Conservation (phyloP, 805 yeast species). For the Tetrapisispora arboricola region DNA sequence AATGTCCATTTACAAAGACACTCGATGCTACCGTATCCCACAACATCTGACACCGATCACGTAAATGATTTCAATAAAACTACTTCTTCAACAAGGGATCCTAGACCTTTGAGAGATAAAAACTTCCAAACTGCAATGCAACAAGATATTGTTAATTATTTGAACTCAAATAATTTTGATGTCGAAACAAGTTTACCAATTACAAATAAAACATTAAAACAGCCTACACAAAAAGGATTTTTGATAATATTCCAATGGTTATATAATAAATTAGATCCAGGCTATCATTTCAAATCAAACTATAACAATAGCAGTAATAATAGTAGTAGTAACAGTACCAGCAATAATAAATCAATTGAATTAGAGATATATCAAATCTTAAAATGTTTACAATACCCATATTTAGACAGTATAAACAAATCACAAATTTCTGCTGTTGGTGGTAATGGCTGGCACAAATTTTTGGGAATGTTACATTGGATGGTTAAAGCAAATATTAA, state of each 20-base stretch:
- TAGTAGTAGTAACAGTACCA: neutral
- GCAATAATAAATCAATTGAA: constrained; percentile 49
- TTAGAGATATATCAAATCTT: constrained; percentile 62
- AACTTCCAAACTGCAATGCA: constrained; percentile 55
- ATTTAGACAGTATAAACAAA: constrained; percentile 66
- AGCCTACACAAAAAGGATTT: constrained; percentile 85
- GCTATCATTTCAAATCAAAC: constrained; percentile 40
- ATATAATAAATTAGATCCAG: constrained; percentile 70
- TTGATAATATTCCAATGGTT: constrained; percentile 69
- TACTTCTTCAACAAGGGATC: constrained; percentile 35
- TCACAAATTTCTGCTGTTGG: constrained; percentile 88
- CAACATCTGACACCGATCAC: constrained; percentile 3
- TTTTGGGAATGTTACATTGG: constrained; percentile 80
- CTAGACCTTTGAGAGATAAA: constrained; percentile 69
- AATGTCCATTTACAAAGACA: constrained; percentile 1
- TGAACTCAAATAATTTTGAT: constrained; percentile 57
- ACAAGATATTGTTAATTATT: constrained; percentile 56
- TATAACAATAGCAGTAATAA: neutral
- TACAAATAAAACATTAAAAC: constrained; percentile 50
- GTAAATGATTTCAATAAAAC: constrained; percentile 3
- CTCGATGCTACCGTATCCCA: constrained; percentile 4
- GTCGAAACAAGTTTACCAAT: constrained; percentile 63
- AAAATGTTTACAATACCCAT: constrained; percentile 65
- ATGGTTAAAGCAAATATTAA: constrained; percentile 46
- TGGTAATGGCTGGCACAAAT: constrained; percentile 77